These are phyloP conservation scores for Teratosphaeria gauchensis DNA, from an alignment of 2,329 filamentous ascomycete genomes.

Conservation along the genomic window DNA sequence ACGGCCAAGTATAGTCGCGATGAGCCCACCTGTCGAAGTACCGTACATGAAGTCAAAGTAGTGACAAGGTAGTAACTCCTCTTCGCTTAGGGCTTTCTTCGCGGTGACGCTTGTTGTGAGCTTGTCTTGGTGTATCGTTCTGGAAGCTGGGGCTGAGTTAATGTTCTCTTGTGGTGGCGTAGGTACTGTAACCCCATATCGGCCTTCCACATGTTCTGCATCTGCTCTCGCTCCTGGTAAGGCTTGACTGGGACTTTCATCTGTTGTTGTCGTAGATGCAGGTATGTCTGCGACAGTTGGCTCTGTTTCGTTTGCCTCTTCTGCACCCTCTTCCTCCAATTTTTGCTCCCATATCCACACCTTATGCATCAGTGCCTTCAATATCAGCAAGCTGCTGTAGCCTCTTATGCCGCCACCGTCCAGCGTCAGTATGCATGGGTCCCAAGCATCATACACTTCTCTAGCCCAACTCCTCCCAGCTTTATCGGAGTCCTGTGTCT, in stretches of 20 bases:
- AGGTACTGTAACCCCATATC: slow-evolving; percentile 6
- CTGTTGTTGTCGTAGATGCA: not conserved
- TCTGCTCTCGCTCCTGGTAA: not conserved
- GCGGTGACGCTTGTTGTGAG: slow-evolving; percentile 12
- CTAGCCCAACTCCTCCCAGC: slow-evolving; percentile 35
- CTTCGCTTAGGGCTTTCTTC: slow-evolving; percentile 27
- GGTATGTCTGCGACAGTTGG: not conserved
- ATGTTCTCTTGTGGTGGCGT: not conserved
- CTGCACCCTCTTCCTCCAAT: slow-evolving; percentile 28
- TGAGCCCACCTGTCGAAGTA: slow-evolving; percentile 43
- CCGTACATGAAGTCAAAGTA: slow-evolving; percentile 48
- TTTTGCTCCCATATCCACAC: slow-evolving; percentile 35
- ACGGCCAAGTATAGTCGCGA: slow-evolving; percentile 41
- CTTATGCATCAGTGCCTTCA: slow-evolving; percentile 41
- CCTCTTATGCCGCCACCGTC: slow-evolving; percentile 44
- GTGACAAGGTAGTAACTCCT: slow-evolving; percentile 39
- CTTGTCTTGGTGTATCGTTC: slow-evolving; percentile 9
- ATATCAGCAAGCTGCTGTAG: slow-evolving; percentile 41
- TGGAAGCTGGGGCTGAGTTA: slow-evolving; percentile 7
- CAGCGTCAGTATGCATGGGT: slow-evolving; percentile 38
- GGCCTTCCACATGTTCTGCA: slow-evolving; percentile 7
- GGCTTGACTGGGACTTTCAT: not conserved
- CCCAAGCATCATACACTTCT: slow-evolving; percentile 37
- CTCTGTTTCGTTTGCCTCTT: slow-evolving; percentile 9
- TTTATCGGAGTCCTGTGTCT: slow-evolving; percentile 29